phyloP scores from a whole-genome alignment of 1,284 basidiomycete species.

The Schizopora paradoxa region DNA sequence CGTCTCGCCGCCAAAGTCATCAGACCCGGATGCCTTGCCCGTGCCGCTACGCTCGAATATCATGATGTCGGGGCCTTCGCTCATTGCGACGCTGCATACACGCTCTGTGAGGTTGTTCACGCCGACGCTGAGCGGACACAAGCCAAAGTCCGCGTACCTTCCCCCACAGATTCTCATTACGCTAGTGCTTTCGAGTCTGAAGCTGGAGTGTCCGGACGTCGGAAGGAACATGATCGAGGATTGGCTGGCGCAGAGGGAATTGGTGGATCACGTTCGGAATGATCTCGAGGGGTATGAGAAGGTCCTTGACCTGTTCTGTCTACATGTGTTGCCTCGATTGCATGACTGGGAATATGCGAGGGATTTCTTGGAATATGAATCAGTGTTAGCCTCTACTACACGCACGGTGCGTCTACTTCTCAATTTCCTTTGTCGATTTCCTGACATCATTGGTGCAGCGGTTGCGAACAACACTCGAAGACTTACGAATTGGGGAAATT shows the following conservation, averaged over 20 bases:
- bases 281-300: conserved; percentile 60
- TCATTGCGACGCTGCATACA: conserved; percentile 50
- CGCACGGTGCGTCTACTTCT: conserved; percentile 44
- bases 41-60: conserved; percentile 44
- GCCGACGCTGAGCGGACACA: conserved; percentile 33
- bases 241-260: conserved; percentile 57
- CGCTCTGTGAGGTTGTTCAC: conserved; percentile 67
- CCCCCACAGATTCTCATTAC: conserved; percentile 65
- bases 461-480: conserved; percentile 37
- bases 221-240: conserved; percentile 67
- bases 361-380: conserved; percentile 68
- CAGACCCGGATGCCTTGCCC: conserved; percentile 41
- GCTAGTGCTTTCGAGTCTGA: conserved; percentile 62
- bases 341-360: conserved; percentile 73
- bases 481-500: conserved; percentile 24
- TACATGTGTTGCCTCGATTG: conserved; percentile 64
- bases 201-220: conserved; percentile 52
- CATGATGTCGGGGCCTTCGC: conserved; percentile 50
- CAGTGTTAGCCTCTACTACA: conserved; percentile 45
- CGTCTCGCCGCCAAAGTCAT: conserved; percentile 42
- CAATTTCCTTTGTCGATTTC: background rate
- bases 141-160: conserved; percentile 48
- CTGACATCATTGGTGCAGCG: conserved; percentile 30
- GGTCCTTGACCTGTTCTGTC: conserved; percentile 66
- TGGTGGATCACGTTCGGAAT: conserved; percentile 24